A percentile compares a stretch with the other conserved stretches of the same genome.
phyloP scores from a whole-genome alignment of 1,284 basidiomycete species.

The Inonotus hispidus region DNA sequence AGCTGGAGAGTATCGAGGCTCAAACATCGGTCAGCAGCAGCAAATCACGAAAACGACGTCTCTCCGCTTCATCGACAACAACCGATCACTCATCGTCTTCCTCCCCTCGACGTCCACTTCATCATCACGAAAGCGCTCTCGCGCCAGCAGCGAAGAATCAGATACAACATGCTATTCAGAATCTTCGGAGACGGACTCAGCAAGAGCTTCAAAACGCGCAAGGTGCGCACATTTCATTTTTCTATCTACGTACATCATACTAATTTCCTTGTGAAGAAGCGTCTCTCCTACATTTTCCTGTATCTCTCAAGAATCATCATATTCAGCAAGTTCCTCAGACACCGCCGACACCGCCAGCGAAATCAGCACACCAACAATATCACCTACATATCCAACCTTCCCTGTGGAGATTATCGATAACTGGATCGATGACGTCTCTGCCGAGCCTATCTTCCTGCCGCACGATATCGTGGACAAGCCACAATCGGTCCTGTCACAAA shows the following conservation, averaged over 20 bases:
- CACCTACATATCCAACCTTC: neutral
- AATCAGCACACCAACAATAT: neutral
- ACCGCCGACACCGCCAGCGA: neutral
- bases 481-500: conserved; percentile 19
- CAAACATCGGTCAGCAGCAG: conserved; percentile 22
- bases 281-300: neutral
- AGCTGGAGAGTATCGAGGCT: conserved; percentile 26
- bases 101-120: neutral
- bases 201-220: neutral
- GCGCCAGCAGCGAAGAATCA: neutral
- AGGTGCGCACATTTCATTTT: neutral
- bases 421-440: neutral
- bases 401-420: neutral
- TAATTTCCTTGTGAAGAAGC: neutral
- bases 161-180: neutral
- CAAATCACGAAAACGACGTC: conserved; percentile 14
- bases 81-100: neutral
- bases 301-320: neutral
- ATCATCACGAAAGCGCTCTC: neutral
- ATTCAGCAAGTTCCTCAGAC: neutral
- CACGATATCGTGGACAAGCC: neutral
- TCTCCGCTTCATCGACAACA: neutral
- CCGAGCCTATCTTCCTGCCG: neutral
- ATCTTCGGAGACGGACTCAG: neutral
- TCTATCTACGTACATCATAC: neutral